phyloP scores from a whole-genome alignment of 768 basidiomycete species.

The Pleurotus tuoliensis region DNA sequence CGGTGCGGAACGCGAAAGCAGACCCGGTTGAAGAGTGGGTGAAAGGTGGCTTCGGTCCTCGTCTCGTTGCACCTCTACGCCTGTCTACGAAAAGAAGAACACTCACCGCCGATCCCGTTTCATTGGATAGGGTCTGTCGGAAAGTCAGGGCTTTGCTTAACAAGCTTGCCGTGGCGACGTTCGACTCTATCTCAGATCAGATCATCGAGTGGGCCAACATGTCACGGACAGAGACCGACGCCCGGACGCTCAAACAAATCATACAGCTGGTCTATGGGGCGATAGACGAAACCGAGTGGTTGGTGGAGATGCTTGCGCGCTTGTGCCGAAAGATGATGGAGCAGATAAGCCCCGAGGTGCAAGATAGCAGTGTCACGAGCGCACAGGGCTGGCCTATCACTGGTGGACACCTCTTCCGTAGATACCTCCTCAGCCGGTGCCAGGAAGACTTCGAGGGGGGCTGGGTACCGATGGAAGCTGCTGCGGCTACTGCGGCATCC shows the following conservation, averaged over 20 bases:
- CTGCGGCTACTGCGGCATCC: constrained; percentile 79
- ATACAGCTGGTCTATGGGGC: constrained; percentile 96
- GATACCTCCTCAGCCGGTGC: constrained; percentile 94
- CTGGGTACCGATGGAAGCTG: constrained; percentile 85
- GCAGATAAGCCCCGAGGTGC: constrained; percentile 80
- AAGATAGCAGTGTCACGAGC: constrained; percentile 82
- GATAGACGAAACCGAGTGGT: constrained; percentile 92
- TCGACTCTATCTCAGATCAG: constrained; percentile 93
- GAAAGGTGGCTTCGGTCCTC: constrained; percentile 29
- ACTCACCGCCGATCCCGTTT: constrained; percentile 50
- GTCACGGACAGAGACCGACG: constrained; percentile 88
- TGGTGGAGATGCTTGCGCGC: constrained; percentile 97
- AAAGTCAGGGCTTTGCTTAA: constrained; percentile 91
- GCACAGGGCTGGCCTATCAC: constrained; percentile 80
- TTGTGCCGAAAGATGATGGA: constrained; percentile 96
- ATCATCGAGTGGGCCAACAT: constrained; percentile 95
- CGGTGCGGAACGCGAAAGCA: too few species aligned
- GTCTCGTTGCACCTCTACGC: constrained; percentile 77
- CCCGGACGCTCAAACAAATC: constrained; percentile 91
- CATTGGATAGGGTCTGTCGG: constrained; percentile 84
- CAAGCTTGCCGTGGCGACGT: constrained; percentile 95
- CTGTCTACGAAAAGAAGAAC: constrained; percentile 82
- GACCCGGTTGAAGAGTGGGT: too few species aligned
- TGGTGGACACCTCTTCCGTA: constrained; percentile 93
- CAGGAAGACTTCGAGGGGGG: constrained; percentile 98